Base-by-base conservation (phyloP, 2,329 filamentous ascomycete genomes). In the Eurotiales sp. region DNA sequence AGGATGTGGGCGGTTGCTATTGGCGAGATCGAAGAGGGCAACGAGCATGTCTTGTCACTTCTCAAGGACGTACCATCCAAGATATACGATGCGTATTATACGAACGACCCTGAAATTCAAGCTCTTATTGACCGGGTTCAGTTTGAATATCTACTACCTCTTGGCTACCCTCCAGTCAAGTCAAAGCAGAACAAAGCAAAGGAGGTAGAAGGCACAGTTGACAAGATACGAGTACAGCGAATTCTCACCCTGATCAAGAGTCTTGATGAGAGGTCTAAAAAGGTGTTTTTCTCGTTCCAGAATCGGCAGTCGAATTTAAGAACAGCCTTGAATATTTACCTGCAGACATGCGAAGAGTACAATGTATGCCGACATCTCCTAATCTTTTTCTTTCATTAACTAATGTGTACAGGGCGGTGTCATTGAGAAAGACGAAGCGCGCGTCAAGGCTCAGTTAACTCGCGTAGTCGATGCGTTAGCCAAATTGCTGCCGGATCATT, bases 1-100 rank as follows among this genome's bases (percentile, higher is more conserved):
- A 88, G 85, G 55, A 84, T 97, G 23, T 99, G 93, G 93, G 91
- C 89, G n/a, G 91, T 95, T 15, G 92, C 89, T 11, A 83, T 86
- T 15, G 88, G 90, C 15, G 91, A 96, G 61, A 87, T 99, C 60
- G 84, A 88, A 21, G 83, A 86, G 47, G 89, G 88, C 12, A 87
- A 92, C 60, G 89, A 96, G 59, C 76, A 79, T 15, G 86, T 95
- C 17, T 81, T 80, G 11, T 75, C 82, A 8, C 80, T 92, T n/a
- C 75, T 99, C 11, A 86, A 85, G 6, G 85, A 85, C 21, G 90
- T 95, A 34, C 92, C 93, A 2, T 87, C 87, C 1, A 86, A 84
- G 55, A 90, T 99, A 40, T 83, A 96, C 56, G 90, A 90, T 63
- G 86, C 87, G 0, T 91, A 87, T 62, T 99, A 96, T 67, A 87